Evolutionary conservation across 2,329 filamentous ascomycete species (phyloP), one percentile per base, ranked within the genome.

Genomic region (Aspergillus pseudoglaucus): DNA sequence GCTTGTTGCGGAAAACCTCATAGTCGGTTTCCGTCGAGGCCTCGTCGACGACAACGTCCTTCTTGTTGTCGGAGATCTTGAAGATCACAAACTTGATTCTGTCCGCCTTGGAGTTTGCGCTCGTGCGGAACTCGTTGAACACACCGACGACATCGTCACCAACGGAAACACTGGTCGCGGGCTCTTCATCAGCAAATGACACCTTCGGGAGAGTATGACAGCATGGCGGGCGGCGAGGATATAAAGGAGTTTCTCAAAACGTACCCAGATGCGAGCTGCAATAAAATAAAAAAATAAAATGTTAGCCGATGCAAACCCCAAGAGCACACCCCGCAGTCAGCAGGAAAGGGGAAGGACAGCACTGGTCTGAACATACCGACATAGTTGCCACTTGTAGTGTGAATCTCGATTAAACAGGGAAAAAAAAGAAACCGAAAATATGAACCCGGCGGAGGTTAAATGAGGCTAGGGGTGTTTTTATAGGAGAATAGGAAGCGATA

Each of bases 21-120:
- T 75, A 76, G 57, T 76, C 70, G 41, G 61, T 47, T 20, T 76
- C 71, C 20, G 58, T 57, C 48, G 72, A 73, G 43, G 61, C 56
- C 47, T 75, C 69, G 33, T 76, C 74, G 53, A 76, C 64, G 48
- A 75, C 73, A 46, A 76, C 71, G 49, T 71, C 63, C 63, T 72
- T 75, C 68, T 73, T 71, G 61, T 75, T 65, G 56, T 76, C 73
- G 53, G 71, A 61, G 57, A 76, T 73, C 66, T 76, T 76, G 70
- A 69, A 76, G 66, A 76, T 76, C 57, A 76, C 73, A 58, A 65
- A 76, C 65, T 76, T 76, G 56, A 62, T 64, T 59, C 70, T 59
- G 15, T 47, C 30, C 39, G 47, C 51, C 15, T 42, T 27, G 6
- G 43, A 14, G 23, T 35, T 67, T 43, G 63, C 65, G 59, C 67